Evolutionary conservation across 2,329 filamentous ascomycete species (phyloP).

Genomic region (Clarireedia monteithiana): DNA sequence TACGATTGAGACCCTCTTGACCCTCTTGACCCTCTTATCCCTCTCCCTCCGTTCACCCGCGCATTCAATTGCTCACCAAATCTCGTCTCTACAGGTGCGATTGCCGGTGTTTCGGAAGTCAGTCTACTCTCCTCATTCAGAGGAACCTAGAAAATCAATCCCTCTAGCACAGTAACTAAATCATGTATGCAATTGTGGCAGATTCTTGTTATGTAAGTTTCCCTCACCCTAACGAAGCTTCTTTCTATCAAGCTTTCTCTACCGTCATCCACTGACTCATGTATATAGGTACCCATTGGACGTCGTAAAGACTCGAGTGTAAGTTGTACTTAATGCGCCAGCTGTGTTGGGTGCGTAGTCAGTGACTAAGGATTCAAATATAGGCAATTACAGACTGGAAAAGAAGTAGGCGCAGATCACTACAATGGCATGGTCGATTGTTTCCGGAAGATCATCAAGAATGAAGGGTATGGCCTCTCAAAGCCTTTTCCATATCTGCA

Average conservation of each 20-base stretch:
- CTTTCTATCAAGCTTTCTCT: not conserved
- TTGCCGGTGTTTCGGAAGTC: slow-evolving; percentile 97
- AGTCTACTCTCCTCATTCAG: slow-evolving; percentile 30
- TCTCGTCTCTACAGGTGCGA: slow-evolving; percentile 53
- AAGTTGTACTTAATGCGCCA: slow-evolving; percentile 34
- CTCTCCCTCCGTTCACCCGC: slow-evolving; percentile 4
- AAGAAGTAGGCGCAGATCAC: slow-evolving; percentile 65
- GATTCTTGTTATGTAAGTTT: slow-evolving; percentile 77
- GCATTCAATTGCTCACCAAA: slow-evolving; percentile 24
- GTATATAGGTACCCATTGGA: slow-evolving; percentile 92
- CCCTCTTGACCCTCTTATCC: not conserved
- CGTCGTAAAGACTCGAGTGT: slow-evolving; percentile 97
- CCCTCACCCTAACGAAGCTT: slow-evolving; percentile 6
- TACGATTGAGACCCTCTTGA: slow-evolving; percentile 33
- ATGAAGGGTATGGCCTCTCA: slow-evolving; percentile 69
- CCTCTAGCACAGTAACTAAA: slow-evolving; percentile 12
- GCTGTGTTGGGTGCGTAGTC: not conserved
- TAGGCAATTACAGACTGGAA: slow-evolving; percentile 81
- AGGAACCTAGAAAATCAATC: not conserved
- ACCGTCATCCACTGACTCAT: slow-evolving; percentile 15
- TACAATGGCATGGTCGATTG: slow-evolving; percentile 99
- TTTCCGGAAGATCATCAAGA: slow-evolving; percentile 92
- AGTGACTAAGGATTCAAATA: slow-evolving; percentile 12
- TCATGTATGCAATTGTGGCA: slow-evolving; percentile 33
- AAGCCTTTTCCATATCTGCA: no score